Percentiles rank a stretch among this genome's conserved stretches.
These are phyloP conservation scores for Limtongia smithiae DNA, from an alignment of 805 yeast genomes.

Conservation along the genomic window DNA sequence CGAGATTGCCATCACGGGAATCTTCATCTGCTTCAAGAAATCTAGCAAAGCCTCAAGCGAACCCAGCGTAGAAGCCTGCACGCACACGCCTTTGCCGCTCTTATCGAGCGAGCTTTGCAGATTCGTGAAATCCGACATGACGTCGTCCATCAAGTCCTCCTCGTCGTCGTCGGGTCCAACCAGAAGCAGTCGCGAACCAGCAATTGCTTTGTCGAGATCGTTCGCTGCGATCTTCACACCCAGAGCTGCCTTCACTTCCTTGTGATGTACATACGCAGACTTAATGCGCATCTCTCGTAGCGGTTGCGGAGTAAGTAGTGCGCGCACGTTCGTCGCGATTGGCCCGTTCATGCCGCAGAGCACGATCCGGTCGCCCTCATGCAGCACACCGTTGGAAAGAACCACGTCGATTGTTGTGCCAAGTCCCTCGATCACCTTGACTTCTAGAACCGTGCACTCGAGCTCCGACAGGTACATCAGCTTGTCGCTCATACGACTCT, in stretches of 20 bases:
- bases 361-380: conserved; percentile 93
- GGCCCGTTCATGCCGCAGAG: conserved; percentile 99
- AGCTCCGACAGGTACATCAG: conserved; percentile 90
- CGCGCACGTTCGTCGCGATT: conserved; percentile 92
- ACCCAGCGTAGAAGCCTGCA: conserved; percentile 97
- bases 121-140: conserved; percentile 97
- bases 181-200: conserved; percentile 93
- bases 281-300: conserved; percentile 92
- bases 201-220: conserved; percentile 97
- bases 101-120: conserved; percentile 91
- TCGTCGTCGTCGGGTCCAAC: conserved; percentile 98
- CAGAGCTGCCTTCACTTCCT: conserved; percentile 96
- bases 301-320: conserved; percentile 96
- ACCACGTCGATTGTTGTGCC: conserved; percentile 99
- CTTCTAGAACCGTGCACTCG: conserved; percentile 96
- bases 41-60: conserved; percentile 94
- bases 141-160: conserved; percentile 95
- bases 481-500: conserved; percentile 98
- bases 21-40: conserved; percentile 96
- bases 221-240: conserved; percentile 99
- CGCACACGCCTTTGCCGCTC: conserved; percentile 95
- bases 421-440: conserved; percentile 95
- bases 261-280: conserved; percentile 94
- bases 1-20: conserved; percentile 98
- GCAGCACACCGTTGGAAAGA: conserved; percentile 89